phyloP scores from a whole-genome alignment of 768 basidiomycete species.

The Mrakia blollopis region DNA sequence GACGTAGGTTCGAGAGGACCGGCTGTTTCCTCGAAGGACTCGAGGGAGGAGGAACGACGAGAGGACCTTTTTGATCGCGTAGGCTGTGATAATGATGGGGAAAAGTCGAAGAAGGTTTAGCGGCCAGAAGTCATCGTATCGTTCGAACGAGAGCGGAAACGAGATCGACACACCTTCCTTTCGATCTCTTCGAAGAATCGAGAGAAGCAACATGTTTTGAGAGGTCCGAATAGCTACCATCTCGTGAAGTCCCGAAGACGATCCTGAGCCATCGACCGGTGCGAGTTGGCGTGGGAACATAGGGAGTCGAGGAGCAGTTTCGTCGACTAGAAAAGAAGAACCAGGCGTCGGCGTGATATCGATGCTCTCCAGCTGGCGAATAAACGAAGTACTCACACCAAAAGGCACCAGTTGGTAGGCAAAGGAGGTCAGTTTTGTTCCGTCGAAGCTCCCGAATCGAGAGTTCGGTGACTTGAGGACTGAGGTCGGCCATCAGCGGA shows the following conservation, averaged over 20 bases:
- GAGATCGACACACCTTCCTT: conserved; percentile 61
- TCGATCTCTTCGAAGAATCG: conserved; percentile 60
- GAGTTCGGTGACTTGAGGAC: conserved; percentile 64
- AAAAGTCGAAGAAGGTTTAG: no score
- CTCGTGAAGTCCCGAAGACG: not conserved
- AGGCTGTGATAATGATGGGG: not conserved
- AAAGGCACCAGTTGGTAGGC: conserved; percentile 64
- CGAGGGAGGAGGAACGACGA: conserved; percentile 18
- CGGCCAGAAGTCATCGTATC: no score
- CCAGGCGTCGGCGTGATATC: no score
- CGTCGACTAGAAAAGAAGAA: conserved; percentile 33
- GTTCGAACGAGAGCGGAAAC: not conserved
- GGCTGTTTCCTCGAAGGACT: not conserved
- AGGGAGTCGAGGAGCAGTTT: conserved; percentile 53
- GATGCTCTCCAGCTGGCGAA: no score
- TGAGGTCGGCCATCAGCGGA: conserved; percentile 58
- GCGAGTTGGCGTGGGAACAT: conserved; percentile 58
- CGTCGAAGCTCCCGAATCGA: conserved; percentile 66
- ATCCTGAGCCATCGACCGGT: not conserved
- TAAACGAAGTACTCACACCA: conserved; percentile 54
- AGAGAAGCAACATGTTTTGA: conserved; percentile 64
- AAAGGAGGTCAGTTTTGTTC: conserved; percentile 63
- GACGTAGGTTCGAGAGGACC: conserved; percentile 9
- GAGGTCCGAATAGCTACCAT: conserved; percentile 59
- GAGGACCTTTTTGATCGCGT: conserved; percentile 13